Evolutionary conservation across 2,329 filamentous ascomycete species (phyloP).

Genomic region (Colletotrichum tabaci): DNA sequence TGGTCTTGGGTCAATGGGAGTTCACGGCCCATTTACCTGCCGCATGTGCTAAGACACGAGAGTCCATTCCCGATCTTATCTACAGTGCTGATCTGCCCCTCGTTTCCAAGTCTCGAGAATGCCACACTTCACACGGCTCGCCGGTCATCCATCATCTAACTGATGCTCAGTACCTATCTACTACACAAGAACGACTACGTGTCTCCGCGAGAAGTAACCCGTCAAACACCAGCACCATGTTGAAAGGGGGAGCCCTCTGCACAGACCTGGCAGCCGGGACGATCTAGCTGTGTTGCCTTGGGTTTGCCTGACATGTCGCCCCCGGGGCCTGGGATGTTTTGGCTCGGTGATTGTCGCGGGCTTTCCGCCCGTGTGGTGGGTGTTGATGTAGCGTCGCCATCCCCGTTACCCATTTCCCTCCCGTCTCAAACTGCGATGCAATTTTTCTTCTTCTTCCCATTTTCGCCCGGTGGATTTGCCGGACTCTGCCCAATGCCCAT

Average conservation of each 20-base stretch:
- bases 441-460: background rate
- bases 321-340: constrained; percentile 7
- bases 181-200: background rate
- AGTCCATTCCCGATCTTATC: constrained; percentile 15
- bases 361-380: constrained; percentile 16
- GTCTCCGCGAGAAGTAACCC: background rate
- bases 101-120: constrained; percentile 11
- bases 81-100: constrained; percentile 12
- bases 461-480: background rate
- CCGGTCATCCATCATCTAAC: background rate
- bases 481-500: constrained; percentile 15
- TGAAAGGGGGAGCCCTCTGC: background rate
- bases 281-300: constrained; percentile 24
- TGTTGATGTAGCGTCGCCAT: constrained; percentile 30
- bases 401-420: constrained; percentile 8
- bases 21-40: constrained; percentile 30
- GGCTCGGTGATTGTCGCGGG: constrained; percentile 29
- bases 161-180: no score
- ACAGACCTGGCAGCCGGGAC: constrained; percentile 28
- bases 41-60: constrained; percentile 23
- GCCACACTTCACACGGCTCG: background rate
- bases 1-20: constrained; percentile 6
- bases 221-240: background rate
- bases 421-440: constrained; percentile 34
- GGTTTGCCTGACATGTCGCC: background rate